Evolutionary conservation across 176 grass and related monocot species (phyloP), one percentile per base, ranked within the genome.

Genomic region (Lolium multiflorum): DNA sequence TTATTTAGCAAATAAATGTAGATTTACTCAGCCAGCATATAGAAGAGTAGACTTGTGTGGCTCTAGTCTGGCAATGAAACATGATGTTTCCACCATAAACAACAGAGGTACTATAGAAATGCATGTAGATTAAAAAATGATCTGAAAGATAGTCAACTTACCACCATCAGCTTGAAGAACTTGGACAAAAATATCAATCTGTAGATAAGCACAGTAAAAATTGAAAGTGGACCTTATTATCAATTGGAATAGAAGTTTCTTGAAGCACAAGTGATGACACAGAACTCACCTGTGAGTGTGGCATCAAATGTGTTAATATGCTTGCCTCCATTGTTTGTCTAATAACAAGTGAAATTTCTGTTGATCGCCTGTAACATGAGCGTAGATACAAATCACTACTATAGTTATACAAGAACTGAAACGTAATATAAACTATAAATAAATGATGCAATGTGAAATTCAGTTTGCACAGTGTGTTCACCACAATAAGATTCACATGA

Each of bases 151-250:
- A 66, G 37, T 49, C 44, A 4, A 22, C 76, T 71, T 86, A 96
- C 97, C 97, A 83, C 92, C 94, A 94, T 99, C 92, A 91, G 94
- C 94, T 93, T 99, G 94, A 89, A 99, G 97, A 89, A 99, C 92
- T 93, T 99, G 92, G 47, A 99, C 94, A 92, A 92, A 96, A 87
- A 99, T 96, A 77, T 98, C 93, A 84, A 98, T 98, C 91, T 98
- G 76, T 68, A 95, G 82, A 75, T 15, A 64, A 62, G 46, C 37
- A 74, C 52, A 65, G 26, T 35, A 79, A 80, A 18, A 17, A 80
- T 80, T 52, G 82, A 51, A 31, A 74, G 31, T 43, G 20, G 24
- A 77, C 54, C 20, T 28, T 14, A 58, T 22, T 73, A 55, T 35
- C 76, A 79, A 64, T 61, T 8, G 87, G 51, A 68, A 76, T 6